Evolutionary conservation across 2,329 filamentous ascomycete genomes (phyloP), one percentile per base, ranked within the genome.

Genomic region (Madurella fahalii): DNA sequence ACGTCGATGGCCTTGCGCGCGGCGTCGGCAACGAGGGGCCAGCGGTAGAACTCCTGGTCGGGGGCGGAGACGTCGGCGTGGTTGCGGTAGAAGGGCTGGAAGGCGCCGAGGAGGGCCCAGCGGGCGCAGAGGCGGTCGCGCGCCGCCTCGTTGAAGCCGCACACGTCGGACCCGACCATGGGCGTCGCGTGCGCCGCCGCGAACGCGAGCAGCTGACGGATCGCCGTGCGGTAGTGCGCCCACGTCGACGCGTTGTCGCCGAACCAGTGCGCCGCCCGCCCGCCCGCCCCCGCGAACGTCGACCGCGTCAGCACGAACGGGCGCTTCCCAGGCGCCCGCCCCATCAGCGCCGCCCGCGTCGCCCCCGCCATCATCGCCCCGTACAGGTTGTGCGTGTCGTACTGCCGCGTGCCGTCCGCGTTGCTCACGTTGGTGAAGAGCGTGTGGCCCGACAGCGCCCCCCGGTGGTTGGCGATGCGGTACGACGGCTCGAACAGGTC

Each of bases 341-440:
- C 69, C 4, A 83, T 68, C 83, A 92, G 88, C 1, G 88, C 84
- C 13, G 76, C 68, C 52, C 81, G 78, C 0, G 85, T 87, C 2
- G 80, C 73, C n/a, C 74, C 69, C 1, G 84, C 85, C 87, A 91
- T 92, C 82, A 89, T 84, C 9, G 80, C 80, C 1, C 88, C 89
- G 68, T 89, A 90, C 1, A 91, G 70, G 63, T 91, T 92, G 69
- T 92, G 89, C 0, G 84, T 89, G 63, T 92, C 89, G 65, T 89
- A 90, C 67, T 88, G 83, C 16, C 75, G 72, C 30, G 84, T 73
- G 1, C 85, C 85, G 57, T 87, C 84, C 31, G 81, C 76, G 68
- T 90, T 86, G 12, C 84, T 76, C 15, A 89, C 71, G 65, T 89
- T 81, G 1, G 86, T 87, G 58, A 81, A 77, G 47, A 89, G 80